Conservation (phyloP, 768 basidiomycete genomes). For the Tremella mesenterica region DNA sequence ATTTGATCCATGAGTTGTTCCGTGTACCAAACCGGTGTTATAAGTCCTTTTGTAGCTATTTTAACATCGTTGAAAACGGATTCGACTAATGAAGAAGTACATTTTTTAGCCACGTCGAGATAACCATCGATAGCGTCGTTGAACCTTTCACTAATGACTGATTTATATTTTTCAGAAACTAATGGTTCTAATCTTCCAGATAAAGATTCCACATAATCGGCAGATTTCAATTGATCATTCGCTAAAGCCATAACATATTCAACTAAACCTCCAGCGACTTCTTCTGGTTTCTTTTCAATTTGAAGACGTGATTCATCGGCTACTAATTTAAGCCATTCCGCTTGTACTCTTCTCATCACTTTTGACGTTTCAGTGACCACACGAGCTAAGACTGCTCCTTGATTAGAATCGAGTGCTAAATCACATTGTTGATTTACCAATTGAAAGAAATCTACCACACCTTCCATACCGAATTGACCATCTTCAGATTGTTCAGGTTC, state of each 20-base stretch:
- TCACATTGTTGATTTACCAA: conserved; percentile 92
- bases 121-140: conserved; percentile 98
- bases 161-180: conserved; percentile 84
- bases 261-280: conserved; percentile 74
- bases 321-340: conserved; percentile 73
- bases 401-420: conserved; percentile 87
- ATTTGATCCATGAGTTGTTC: conserved; percentile 79
- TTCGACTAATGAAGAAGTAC: conserved; percentile 86
- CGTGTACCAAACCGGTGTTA: conserved; percentile 71
- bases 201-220: conserved; percentile 83
- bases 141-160: conserved; percentile 69
- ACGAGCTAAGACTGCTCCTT: conserved; percentile 81
- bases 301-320: conserved; percentile 81
- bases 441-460: conserved; percentile 90
- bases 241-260: conserved; percentile 95
- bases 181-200: conserved; percentile 77
- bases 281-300: conserved; percentile 64
- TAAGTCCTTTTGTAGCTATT: conserved; percentile 72
- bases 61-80: conserved; percentile 92
- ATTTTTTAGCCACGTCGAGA: conserved; percentile 95
- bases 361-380: conserved; percentile 81
- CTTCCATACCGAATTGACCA: conserved; percentile 80
- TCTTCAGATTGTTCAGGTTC: conserved; percentile 85
- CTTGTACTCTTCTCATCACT: conserved; percentile 80
- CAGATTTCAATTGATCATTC: conserved; percentile 94